Evolutionary conservation across 1,284 basidiomycete species (phyloP), one percentile per base, ranked within the genome.

Genomic region (Taiwanofungus camphoratus): DNA sequence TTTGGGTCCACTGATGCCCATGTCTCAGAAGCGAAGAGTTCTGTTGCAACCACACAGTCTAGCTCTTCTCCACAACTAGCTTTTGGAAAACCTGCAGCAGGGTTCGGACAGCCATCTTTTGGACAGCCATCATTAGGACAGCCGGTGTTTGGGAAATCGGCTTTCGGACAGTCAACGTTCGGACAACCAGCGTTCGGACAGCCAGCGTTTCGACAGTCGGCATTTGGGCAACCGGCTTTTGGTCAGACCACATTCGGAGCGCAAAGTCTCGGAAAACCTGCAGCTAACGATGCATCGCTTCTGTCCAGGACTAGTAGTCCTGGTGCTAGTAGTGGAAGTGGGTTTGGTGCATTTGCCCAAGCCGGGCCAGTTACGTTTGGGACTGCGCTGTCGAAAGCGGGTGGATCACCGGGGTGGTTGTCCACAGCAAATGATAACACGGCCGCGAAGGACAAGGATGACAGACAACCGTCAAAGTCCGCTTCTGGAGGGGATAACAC

Each of bases 181-280:
- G 39, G 65, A 5, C 60, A 62, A 42, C 41, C 63, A 4, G 54
- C 57, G 15, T 60, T 62, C 36, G 60, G 60, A 45, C 46, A 35
- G 26, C 41, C 55, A 33, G 48, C 46, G 21, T 57, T 57, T 32
- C 51, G 52, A 3, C 52, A 59, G 13, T 42, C 63, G 24, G 45
- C 47, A 1, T 66, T 66, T 43, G 65, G 64, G 9, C 59, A 65
- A 47, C 45, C 65, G 16, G 42, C 55, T 2, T 66, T 68, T 32
- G 67, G 62, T 1, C 61, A 64, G 46, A 49, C 70, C 16, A 51
- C 58, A 3, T 66, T 71, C 39, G n/a, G n/a, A n/a, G n/a, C n/a
- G n/a, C n/a, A n/a, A n/a, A n/a, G n/a, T n/a, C n/a, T n/a, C n/a
- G 60, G 66, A 6, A 61, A 65, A 40, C 41, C 63, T 9, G 53